Evolutionary conservation across 257 asterid species (phyloP).

Genomic region (Solanum sejunctum): DNA sequence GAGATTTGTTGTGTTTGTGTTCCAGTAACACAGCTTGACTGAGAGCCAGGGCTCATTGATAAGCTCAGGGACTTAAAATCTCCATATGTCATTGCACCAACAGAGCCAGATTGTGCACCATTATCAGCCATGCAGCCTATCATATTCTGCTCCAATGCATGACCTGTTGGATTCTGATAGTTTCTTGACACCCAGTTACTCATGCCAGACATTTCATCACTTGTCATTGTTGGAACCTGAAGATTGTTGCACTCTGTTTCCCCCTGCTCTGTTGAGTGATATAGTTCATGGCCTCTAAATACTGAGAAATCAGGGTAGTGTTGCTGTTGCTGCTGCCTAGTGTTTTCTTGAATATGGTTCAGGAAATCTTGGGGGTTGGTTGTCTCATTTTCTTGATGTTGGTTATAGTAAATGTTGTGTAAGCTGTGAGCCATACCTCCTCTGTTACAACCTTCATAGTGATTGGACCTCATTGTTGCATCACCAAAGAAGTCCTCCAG

Average conservation of each 20-base stretch:
- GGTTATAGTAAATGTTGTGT: conserved; percentile 66
- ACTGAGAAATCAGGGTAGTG: conserved; percentile 34
- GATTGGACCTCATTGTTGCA: conserved; percentile 54
- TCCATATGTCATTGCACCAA: conserved; percentile 47
- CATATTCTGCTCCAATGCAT: conserved; percentile 27
- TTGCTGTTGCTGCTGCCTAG: conserved; percentile 27
- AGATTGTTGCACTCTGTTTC: conserved; percentile 9
- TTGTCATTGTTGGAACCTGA: conserved; percentile 29
- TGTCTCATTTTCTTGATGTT: conserved; percentile 19
- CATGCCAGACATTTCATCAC: conserved; percentile 26
- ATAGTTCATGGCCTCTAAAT: conserved; percentile 27
- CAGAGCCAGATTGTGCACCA: conserved; percentile 22
- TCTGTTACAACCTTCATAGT: conserved; percentile 38
- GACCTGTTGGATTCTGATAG: conserved; percentile 17
- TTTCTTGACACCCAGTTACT: conserved; percentile 49
- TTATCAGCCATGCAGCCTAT: conserved; percentile 18
- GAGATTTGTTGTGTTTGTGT: conserved; percentile 49
- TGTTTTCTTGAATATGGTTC: conserved; percentile 19
- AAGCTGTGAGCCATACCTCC: conserved; percentile 60
- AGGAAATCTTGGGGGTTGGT: conserved; percentile 32
- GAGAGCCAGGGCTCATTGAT: conserved; percentile 95
- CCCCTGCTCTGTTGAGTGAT: conserved; percentile 20
- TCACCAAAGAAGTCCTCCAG: conserved; percentile 85
- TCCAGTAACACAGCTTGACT: conserved; percentile 69
- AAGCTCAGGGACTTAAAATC: conserved; percentile 68